Evolutionary conservation across 768 basidiomycete genomes (phyloP).

Genomic region (Pholiota conissans): DNA sequence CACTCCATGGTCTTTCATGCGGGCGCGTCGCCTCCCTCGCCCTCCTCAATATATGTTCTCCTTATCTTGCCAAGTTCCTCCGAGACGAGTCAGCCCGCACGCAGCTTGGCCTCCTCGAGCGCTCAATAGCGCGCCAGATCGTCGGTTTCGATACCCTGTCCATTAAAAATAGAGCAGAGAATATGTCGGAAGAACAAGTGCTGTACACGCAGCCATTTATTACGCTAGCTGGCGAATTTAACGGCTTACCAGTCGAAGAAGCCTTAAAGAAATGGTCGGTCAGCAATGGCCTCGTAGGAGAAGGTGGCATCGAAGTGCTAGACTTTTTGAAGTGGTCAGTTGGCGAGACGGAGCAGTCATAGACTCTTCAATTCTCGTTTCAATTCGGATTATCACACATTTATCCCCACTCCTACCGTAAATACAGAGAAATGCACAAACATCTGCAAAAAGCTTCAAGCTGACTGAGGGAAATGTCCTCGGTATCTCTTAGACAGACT

Average conservation of each 20-base stretch:
- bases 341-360: slow-evolving; percentile 34
- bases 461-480: neutral
- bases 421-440: slow-evolving; percentile 3
- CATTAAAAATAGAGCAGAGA: slow-evolving; percentile 34
- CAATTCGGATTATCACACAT: neutral
- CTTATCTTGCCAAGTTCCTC: slow-evolving; percentile 42
- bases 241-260: slow-evolving; percentile 39
- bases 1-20: slow-evolving; percentile 43
- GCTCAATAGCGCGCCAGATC: slow-evolving; percentile 81
- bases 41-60: slow-evolving; percentile 43
- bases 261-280: slow-evolving; percentile 57
- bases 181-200: slow-evolving; percentile 42
- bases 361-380: neutral
- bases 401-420: neutral
- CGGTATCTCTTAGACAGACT: no score
- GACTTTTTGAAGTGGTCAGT: slow-evolving; percentile 70
- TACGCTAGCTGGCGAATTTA: slow-evolving; percentile 62
- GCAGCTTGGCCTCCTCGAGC: slow-evolving; percentile 65
- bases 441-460: neutral
- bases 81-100: slow-evolving; percentile 47
- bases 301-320: slow-evolving; percentile 43
- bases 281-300: slow-evolving; percentile 42
- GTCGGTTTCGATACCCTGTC: slow-evolving; percentile 74
- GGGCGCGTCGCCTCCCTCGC: slow-evolving; percentile 63
- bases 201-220: slow-evolving; percentile 76